A percentile compares a stretch with the other conserved stretches of the same genome.
Conservation (phyloP, 345 rosid species). For the Bretschneidera sinensis region DNA sequence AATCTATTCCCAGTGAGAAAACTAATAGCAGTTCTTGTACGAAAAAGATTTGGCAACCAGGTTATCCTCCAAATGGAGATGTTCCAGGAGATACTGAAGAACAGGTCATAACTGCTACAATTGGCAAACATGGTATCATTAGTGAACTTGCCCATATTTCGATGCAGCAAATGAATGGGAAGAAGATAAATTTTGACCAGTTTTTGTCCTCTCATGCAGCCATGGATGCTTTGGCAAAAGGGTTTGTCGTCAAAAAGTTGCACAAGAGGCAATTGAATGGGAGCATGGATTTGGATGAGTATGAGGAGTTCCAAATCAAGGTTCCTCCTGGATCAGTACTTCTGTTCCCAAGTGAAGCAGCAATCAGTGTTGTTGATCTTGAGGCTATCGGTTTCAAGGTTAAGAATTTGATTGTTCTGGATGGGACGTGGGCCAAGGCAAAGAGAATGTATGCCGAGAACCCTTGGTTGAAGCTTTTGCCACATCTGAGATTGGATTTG, state of each 20-base stretch:
- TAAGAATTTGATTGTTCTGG: conserved; percentile 72
- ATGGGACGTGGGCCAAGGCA: conserved; percentile 89
- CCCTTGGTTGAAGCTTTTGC: conserved; percentile 82
- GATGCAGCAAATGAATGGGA: conserved; percentile 13
- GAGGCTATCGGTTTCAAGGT: conserved; percentile 35
- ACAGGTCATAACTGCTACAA: conserved; percentile 23
- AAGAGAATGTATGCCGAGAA: conserved; percentile 72
- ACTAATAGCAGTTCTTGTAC: neutral
- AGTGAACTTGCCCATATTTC: conserved; percentile 22
- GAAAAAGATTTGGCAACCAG: neutral
- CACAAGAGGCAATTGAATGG: conserved; percentile 16
- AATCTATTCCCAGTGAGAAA: conserved; percentile 3
- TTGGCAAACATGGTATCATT: conserved; percentile 44
- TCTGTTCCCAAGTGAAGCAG: conserved; percentile 58
- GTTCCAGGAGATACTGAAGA: conserved; percentile 10
- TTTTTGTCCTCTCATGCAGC: conserved; percentile 37
- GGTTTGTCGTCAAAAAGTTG: conserved; percentile 54
- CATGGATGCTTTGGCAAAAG: conserved; percentile 44
- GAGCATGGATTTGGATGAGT: conserved; percentile 34
- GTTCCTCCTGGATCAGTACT: conserved; percentile 62
- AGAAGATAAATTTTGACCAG: conserved; percentile 29
- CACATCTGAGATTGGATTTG: conserved; percentile 65
- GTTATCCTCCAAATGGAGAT: conserved; percentile 2
- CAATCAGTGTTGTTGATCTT: conserved; percentile 42
- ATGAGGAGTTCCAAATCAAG: conserved; percentile 46